Percentiles rank a stretch among this genome's conserved stretches.
Evolutionary conservation across 768 basidiomycete genomes (phyloP).

Genomic region (Auricularia auricula-judae): DNA sequence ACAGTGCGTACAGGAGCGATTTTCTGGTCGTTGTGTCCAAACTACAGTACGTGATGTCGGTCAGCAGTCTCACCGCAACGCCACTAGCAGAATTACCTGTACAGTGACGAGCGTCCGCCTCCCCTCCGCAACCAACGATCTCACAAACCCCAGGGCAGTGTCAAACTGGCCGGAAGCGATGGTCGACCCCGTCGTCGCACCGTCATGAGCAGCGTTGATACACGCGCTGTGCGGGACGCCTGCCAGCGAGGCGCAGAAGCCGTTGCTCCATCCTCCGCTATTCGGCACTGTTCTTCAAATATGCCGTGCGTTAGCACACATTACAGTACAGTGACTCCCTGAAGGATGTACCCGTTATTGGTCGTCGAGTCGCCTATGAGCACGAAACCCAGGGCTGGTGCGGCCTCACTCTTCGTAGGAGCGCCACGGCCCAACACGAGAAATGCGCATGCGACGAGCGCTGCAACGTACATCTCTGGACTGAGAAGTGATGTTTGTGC

Average conservation of each 20-base stretch:
- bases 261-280: slow-evolving; percentile 32
- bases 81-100: slow-evolving; percentile 4
- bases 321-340: neutral
- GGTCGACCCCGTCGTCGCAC: slow-evolving; percentile 31
- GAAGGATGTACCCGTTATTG: slow-evolving; percentile 17
- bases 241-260: slow-evolving; percentile 28
- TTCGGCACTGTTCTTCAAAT: slow-evolving; percentile 19
- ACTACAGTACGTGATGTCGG: slow-evolving; percentile 11
- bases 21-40: slow-evolving; percentile 27
- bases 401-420: no score
- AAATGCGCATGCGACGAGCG: no score
- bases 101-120: slow-evolving; percentile 28
- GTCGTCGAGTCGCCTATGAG: slow-evolving; percentile 33
- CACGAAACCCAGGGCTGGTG: slow-evolving; percentile 15
- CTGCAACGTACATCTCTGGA: no score
- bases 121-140: slow-evolving; percentile 25
- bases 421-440: no score
- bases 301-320: neutral
- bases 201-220: slow-evolving; percentile 30
- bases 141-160: slow-evolving; percentile 25
- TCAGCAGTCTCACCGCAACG: neutral
- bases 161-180: slow-evolving; percentile 27
- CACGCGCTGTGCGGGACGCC: slow-evolving; percentile 21
- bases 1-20: slow-evolving; percentile 19
- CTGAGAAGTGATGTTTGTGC: no score